These are phyloP conservation scores for Pichia scutulata DNA, from an alignment of 805 yeast species.

Conservation along the genomic window DNA sequence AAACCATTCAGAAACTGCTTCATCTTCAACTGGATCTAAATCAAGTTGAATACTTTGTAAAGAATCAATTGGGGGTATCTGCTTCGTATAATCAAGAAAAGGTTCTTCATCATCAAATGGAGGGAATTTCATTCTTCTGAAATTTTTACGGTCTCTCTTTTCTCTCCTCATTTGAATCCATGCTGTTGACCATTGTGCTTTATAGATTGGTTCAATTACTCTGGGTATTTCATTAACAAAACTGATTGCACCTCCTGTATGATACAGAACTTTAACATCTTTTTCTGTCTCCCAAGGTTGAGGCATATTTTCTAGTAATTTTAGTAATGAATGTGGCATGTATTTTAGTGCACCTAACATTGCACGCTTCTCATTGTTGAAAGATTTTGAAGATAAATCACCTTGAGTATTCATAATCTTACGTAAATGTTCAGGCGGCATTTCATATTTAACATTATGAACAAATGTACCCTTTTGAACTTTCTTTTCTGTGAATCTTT, in stretches of 20 bases:
- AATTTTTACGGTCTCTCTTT: constrained; percentile 82
- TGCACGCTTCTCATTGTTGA: constrained; percentile 77
- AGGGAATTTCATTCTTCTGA: constrained; percentile 89
- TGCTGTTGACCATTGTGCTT: constrained; percentile 91
- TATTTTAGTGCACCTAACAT: constrained; percentile 87
- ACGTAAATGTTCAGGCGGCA: constrained; percentile 92
- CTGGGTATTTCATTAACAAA: constrained; percentile 89
- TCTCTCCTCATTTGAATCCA: constrained; percentile 94
- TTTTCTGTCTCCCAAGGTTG: constrained; percentile 94
- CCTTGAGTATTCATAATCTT: constrained; percentile 78
- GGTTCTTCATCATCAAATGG: constrained; percentile 98
- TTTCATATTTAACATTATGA: constrained; percentile 54
- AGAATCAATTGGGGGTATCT: constrained; percentile 64
- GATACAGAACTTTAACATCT: constrained; percentile 85
- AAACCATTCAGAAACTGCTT: constrained; percentile 62
- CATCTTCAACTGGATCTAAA: constrained; percentile 57
- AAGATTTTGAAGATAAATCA: constrained; percentile 71
- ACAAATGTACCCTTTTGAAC: constrained; percentile 38
- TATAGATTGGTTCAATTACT: constrained; percentile 85
- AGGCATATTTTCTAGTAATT: constrained; percentile 91
- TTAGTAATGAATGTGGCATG: constrained; percentile 91
- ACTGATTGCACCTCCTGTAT: constrained; percentile 87
- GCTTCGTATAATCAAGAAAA: constrained; percentile 75
- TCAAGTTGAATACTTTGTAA: constrained; percentile 64
- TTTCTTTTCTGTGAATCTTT: constrained; percentile 36